These are phyloP conservation scores for Karstenula rhodostoma DNA, from an alignment of 2,329 filamentous ascomycete genomes.

Conservation along the genomic window DNA sequence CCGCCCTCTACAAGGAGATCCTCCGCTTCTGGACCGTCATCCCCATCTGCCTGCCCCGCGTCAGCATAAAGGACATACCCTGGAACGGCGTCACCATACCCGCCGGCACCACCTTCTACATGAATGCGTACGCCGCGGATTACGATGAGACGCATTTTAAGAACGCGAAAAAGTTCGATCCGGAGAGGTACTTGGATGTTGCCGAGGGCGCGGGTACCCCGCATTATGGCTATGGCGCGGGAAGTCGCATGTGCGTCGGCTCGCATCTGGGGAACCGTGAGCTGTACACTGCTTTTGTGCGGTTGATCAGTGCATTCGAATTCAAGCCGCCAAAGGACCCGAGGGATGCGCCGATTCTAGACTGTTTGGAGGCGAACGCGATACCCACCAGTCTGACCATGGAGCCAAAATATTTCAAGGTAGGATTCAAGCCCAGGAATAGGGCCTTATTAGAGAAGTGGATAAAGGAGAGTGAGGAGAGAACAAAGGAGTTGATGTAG, in stretches of 20 bases:
- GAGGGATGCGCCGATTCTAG: constrained; percentile 53
- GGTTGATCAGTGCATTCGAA: constrained; percentile 58
- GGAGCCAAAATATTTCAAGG: constrained; percentile 61
- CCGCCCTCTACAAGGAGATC: constrained; percentile 79
- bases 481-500: constrained; percentile 52
- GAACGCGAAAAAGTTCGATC: constrained; percentile 68
- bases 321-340: constrained; percentile 52
- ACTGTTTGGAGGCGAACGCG: constrained; percentile 56
- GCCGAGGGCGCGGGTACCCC: constrained; percentile 56
- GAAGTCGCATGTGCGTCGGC: constrained; percentile 57
- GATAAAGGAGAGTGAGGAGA: constrained; percentile 58
- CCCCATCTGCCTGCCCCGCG: constrained; percentile 77
- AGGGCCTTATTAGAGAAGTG: constrained; percentile 53
- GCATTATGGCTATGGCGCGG: constrained; percentile 59
- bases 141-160: constrained; percentile 76
- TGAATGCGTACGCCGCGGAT: constrained; percentile 79
- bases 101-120: constrained; percentile 78
- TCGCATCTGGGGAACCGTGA: constrained; percentile 55
- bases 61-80: constrained; percentile 74
- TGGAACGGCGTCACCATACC: constrained; percentile 75
- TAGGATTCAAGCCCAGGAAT: constrained; percentile 57
- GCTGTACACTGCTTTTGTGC: constrained; percentile 57
- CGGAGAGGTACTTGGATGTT: constrained; percentile 71
- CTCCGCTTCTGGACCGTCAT: constrained; percentile 82
- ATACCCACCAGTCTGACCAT: constrained; percentile 58